A percentile compares a stretch with the other conserved stretches of the same genome.
Conservation (phyloP, 78 protist genomes). For the Dictyostelium firmibasis region DNA sequence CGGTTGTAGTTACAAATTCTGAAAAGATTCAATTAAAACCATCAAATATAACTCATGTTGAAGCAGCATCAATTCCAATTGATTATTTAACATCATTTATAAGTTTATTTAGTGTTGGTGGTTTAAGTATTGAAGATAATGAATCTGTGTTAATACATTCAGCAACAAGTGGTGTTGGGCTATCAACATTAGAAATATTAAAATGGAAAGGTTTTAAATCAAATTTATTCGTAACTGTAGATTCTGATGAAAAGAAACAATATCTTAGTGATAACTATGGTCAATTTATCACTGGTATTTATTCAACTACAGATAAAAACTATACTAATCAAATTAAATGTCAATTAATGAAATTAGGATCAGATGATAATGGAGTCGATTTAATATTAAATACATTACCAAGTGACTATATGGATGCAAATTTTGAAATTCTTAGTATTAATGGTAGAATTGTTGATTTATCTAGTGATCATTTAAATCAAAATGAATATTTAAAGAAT, state of each 20-base stretch:
- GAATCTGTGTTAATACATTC: not conserved
- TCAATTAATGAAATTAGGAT: not conserved
- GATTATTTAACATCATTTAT: not conserved
- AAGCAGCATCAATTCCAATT: slow-evolving; percentile 9
- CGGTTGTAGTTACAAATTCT: not conserved
- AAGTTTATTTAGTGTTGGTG: not conserved
- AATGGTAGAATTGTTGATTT: slow-evolving; percentile 46
- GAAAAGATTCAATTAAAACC: not conserved
- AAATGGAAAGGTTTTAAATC: slow-evolving; percentile 52
- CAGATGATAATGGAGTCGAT: slow-evolving; percentile 12
- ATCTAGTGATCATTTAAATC: not conserved
- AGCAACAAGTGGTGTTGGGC: not conserved
- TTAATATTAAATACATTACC: slow-evolving; percentile 24
- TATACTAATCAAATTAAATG: not conserved
- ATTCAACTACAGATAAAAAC: not conserved
- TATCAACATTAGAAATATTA: slow-evolving; percentile 82
- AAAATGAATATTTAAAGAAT: not conserved
- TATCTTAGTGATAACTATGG: slow-evolving; percentile 5
- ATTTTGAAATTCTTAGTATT: not conserved
- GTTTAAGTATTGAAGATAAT: not conserved
- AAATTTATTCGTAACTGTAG: not conserved
- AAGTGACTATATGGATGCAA: slow-evolving; percentile 13
- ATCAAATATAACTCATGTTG: not conserved
- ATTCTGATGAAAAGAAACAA: not conserved
- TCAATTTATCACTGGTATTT: not conserved